phyloP scores from a whole-genome alignment of 768 basidiomycete species.

The Boletus barrowsii region DNA sequence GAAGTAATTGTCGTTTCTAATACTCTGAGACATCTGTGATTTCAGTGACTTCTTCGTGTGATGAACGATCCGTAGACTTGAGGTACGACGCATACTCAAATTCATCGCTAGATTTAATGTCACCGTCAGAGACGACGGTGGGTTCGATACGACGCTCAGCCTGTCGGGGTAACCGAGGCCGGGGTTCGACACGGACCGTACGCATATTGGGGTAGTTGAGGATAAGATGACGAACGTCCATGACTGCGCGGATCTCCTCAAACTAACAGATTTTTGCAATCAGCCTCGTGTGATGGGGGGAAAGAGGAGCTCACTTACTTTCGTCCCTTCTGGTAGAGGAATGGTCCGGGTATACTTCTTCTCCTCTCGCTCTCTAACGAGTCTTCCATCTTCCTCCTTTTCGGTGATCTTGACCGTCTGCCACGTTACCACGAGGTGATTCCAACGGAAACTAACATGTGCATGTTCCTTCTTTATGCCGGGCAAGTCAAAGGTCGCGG shows the following conservation, averaged over 20 bases:
- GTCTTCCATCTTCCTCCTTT: slow-evolving; percentile 55
- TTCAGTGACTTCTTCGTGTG: slow-evolving; percentile 24
- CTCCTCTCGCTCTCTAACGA: slow-evolving; percentile 63
- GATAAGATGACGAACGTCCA: slow-evolving; percentile 57
- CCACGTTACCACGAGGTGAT: slow-evolving; percentile 66
- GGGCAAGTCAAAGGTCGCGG: slow-evolving; percentile 67
- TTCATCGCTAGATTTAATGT: slow-evolving; percentile 28
- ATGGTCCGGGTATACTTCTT: slow-evolving; percentile 64
- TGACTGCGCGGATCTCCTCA: slow-evolving; percentile 67
- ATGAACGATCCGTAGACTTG: slow-evolving; percentile 25
- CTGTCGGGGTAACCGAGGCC: slow-evolving; percentile 21
- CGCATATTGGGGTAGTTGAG: slow-evolving; percentile 59
- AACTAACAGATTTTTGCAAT: slow-evolving; percentile 42
- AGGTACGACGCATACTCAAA: slow-evolving; percentile 24
- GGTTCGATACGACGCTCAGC: slow-evolving; percentile 31
- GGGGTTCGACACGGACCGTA: slow-evolving; percentile 34
- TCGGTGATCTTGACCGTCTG: slow-evolving; percentile 56
- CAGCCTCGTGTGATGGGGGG: background rate
- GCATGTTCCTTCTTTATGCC: slow-evolving; percentile 72
- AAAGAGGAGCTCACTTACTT: slow-evolving; percentile 39
- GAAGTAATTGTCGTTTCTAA: slow-evolving; percentile 15
- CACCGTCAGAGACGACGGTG: slow-evolving; percentile 31
- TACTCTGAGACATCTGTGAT: slow-evolving; percentile 31
- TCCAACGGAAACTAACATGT: slow-evolving; percentile 68
- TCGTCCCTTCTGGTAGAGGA: slow-evolving; percentile 72